Evolutionary conservation across 176 grass and related monocot species (phyloP).

Genomic region (Rhynchospora breviuscula): DNA sequence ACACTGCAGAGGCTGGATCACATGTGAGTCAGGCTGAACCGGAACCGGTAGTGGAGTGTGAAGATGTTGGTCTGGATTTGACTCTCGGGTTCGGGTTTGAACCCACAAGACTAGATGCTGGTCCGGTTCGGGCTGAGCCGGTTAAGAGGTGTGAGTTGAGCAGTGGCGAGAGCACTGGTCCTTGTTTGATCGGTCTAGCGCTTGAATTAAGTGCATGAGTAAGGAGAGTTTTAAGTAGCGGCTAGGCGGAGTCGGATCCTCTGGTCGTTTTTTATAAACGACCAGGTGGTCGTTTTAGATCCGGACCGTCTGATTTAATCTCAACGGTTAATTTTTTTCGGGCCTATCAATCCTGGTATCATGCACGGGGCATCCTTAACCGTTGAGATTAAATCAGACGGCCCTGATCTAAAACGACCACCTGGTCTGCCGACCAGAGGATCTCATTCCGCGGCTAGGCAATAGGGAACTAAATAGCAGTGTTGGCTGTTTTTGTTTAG

Average conservation of each 20-base stretch:
- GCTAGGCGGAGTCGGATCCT: too few relatives aligned
- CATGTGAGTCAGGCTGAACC: not conserved
- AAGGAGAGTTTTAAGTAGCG: not conserved
- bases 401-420: too few relatives aligned
- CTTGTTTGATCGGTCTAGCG: not conserved
- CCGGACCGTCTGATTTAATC: too few relatives aligned
- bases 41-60: not conserved
- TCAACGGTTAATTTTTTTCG: too few relatives aligned
- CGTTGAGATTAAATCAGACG: too few relatives aligned
- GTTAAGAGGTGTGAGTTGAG: not conserved
- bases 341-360: too few relatives aligned
- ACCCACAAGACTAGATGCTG: not conserved
- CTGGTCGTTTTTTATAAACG: too few relatives aligned
- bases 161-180: not conserved
- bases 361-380: too few relatives aligned
- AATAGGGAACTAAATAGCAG: slow-evolving; percentile 1
- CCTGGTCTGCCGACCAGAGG: too few relatives aligned
- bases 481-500: not conserved
- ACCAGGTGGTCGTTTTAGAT: too few relatives aligned
- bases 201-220: not conserved
- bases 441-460: too few relatives aligned
- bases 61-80: slow-evolving; percentile 9
- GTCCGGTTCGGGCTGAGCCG: not conserved
- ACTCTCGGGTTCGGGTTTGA: not conserved
- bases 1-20: not conserved